Evolutionary conservation across 495 filamentous ascomycete species (phyloP), one percentile per base, ranked within the genome.

Genomic region (Aspergillus biplanus): DNA sequence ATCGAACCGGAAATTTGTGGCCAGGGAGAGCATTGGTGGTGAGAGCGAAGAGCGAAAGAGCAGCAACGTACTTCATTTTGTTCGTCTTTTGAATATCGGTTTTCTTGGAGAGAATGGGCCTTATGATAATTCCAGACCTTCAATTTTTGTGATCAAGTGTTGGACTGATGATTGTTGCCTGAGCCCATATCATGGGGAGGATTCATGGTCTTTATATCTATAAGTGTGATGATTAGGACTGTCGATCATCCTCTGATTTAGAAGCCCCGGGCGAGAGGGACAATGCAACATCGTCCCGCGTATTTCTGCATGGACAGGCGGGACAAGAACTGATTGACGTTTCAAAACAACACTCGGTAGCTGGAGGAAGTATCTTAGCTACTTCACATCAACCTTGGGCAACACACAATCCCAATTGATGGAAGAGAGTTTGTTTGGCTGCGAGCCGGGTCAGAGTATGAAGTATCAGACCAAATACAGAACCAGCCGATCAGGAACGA

Each of bases 31-130:
- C 33, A 50, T 47, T 52, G 44, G 58, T 44, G 35, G 58, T 44
- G 35, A 35, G 21, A 52, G 64, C 53, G 47, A 47, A 47, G 59
- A 59, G 47, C 35, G 47, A 50, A 8, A 66, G 33, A 12, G 33
- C 56, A 13, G 56, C 39, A 11, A 66, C 33, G 27, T 58, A 58
- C 13, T 47, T 58, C 55, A 47, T 58, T 56, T 39, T 39, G 37
- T 8, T 39, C 13, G 37, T 8, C 13, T 39, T 39, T 27, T 27
- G 21, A 2, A 2, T 27, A 27, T 2, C 2, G 21, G 21, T 27
- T 27, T 27, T 27, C 21, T 27, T 27, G 21, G 21, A 27, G 21
- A 27, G 1, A 27, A 27, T 27, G 21, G 21, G 21, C 2, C 21
- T 27, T 27, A 27, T 27, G 21, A 27, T 27, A 27, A 27, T 27